Evolutionary conservation across 306 rosid species (phyloP), one percentile per base, ranked within the genome.

Genomic region (Ziziphus jujuba): DNA sequence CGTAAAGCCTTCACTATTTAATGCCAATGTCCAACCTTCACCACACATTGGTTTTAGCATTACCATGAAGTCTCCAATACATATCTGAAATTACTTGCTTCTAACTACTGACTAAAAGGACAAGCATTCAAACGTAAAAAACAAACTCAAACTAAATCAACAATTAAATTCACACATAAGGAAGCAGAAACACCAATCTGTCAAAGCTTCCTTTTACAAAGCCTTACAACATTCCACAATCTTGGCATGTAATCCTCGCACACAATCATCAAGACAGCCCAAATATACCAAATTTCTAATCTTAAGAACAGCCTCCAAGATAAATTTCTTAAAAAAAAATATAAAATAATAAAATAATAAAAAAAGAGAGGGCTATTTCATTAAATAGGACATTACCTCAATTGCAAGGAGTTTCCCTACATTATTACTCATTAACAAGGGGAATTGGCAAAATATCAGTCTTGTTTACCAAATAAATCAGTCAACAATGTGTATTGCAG

Each of bases 31-130:
- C 64, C 38, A 56, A 63, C 22, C 69, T 57, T 73, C 17, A 43
- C 50, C 59, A 58, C 35, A 21, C 38, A 20, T 57, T 31, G 54
- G 21, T 17, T 59, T 7, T 36, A 7, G 44, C 34, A 13, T n/a
- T 33, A 35, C 33, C 23, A 59, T 3, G 48, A 59, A 59, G n/a
- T 23, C 64, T 17, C 17, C 6, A 20, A 28, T 33, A 15, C 14
- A 16, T 10, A 64, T 9, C 31, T 55, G 62, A 15, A 23, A 60
- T 16, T 54, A 38, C 66, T 65, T 24, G 13, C 66, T 22, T 60
- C 62, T 16, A 56, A 56, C 50, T 53, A 60, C 8, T 58, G 50
- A 58, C 4, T 47, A 61, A 79, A 53, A 38, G 35, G 59, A 48
- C 7, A 5, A 59, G 43, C 48, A 68, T 35, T 23, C 53, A 60